Evolutionary conservation across 306 rosid species (phyloP).

Genomic region (Pyrus pyrifolia): DNA sequence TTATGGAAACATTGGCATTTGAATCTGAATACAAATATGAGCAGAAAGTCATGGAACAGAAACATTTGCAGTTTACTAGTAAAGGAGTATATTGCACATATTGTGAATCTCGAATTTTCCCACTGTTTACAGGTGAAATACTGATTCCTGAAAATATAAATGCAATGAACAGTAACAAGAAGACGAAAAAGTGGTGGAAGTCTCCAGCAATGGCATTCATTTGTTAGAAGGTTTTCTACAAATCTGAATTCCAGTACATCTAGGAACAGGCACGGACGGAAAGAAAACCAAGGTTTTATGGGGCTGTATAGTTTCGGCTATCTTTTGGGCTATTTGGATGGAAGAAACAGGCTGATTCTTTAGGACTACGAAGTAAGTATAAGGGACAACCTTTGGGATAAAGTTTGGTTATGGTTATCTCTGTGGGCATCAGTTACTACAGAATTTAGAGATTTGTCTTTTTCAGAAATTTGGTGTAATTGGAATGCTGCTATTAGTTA

Average conservation of each 20-base stretch:
- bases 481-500: too few species aligned
- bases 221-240: not conserved
- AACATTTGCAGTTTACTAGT: not conserved
- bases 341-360: too few species aligned
- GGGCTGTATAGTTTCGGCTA: too few species aligned
- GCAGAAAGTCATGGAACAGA: slow-evolving; percentile 12
- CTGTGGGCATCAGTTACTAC: too few species aligned
- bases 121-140: not conserved
- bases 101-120: slow-evolving; percentile 3
- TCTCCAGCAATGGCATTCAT: not conserved
- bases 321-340: too few species aligned
- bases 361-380: too few species aligned
- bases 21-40: slow-evolving; percentile 34
- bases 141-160: not conserved
- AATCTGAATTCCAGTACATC: slow-evolving; percentile 1
- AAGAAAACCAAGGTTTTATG: too few species aligned
- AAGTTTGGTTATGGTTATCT: too few species aligned
- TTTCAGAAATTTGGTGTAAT: too few species aligned
- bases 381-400: too few species aligned
- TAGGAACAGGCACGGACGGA: not conserved
- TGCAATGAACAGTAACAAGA: not conserved
- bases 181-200: not conserved
- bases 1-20: slow-evolving; percentile 33
- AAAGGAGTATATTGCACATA: not conserved
- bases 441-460: too few species aligned